These are phyloP conservation scores for Teunomyces stri DNA, from an alignment of 805 yeast species.

Conservation along the genomic window DNA sequence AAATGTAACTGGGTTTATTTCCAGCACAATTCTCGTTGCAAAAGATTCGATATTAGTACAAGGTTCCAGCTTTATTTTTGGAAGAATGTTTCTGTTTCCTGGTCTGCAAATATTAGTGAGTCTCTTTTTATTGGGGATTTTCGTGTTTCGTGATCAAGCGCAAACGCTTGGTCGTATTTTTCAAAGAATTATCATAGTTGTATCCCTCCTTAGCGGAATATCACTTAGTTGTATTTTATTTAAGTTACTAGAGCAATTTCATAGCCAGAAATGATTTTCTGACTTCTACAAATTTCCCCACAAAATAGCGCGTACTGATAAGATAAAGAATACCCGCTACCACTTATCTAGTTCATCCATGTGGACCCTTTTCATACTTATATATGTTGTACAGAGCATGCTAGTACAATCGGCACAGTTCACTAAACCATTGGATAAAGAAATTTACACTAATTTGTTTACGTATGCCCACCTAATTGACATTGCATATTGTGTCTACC, in stretches of 20 bases:
- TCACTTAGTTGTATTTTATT: not conserved
- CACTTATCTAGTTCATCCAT: not conserved
- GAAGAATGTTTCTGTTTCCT: not conserved
- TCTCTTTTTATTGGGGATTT: not conserved
- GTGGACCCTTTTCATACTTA: not conserved
- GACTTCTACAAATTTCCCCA: not conserved
- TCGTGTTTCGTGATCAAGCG: not conserved
- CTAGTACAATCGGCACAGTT: not conserved
- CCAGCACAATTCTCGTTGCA: not conserved
- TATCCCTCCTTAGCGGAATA: not conserved
- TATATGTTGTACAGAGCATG: not conserved
- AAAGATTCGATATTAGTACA: not conserved
- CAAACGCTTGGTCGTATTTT: not conserved
- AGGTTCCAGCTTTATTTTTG: not conserved
- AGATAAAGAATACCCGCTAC: not conserved
- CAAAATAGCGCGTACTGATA: not conserved
- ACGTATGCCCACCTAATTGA: constrained; percentile 43
- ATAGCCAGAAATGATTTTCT: not conserved
- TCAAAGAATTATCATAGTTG: not conserved
- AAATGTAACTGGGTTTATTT: not conserved
- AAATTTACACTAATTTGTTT: constrained; percentile 27
- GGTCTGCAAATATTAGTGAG: not conserved
- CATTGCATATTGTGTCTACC: constrained; percentile 42
- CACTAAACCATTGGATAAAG: constrained; percentile 2
- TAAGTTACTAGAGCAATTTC: not conserved